phyloP scores from a whole-genome alignment of 805 yeast genomes.

The Ogataea nonfermentans region DNA sequence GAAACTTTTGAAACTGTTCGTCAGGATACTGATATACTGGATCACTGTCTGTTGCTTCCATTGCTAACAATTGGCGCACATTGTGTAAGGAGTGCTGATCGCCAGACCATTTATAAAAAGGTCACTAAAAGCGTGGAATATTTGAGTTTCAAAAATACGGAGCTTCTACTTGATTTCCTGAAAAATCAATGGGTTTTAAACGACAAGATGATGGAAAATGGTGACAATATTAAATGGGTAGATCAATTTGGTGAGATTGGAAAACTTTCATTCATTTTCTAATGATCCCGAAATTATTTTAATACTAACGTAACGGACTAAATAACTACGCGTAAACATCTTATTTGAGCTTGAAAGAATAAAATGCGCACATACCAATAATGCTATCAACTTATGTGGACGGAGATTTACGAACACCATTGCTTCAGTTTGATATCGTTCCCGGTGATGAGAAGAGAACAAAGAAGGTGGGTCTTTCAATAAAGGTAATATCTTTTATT shows the following conservation, averaged over 20 bases:
- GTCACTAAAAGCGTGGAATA: constrained; percentile 15
- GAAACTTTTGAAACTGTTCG: background rate
- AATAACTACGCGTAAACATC: background rate
- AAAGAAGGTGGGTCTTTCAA: background rate
- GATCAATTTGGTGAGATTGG: constrained; percentile 20
- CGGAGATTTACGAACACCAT: no score
- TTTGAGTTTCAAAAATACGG: constrained; percentile 25
- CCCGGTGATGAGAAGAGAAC: background rate
- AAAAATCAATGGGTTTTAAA: constrained; percentile 19
- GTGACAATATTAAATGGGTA: constrained; percentile 13
- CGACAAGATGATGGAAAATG: background rate
- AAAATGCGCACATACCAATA: no score
- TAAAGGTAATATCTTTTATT: background rate
- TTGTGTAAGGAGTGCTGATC: constrained; percentile 14
- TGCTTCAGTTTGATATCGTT: background rate
- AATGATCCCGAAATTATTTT: background rate
- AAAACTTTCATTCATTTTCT: constrained; percentile 19
- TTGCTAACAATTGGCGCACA: constrained; percentile 27
- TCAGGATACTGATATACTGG: constrained; percentile 13
- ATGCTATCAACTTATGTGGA: no score
- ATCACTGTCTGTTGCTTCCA: constrained; percentile 31
- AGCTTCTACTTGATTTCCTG: constrained; percentile 17
- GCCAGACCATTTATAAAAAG: constrained; percentile 14
- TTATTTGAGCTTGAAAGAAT: background rate
- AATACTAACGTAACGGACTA: no score